Evolutionary conservation across 1,284 basidiomycete species (phyloP).

Genomic region (Mycena citricolor): DNA sequence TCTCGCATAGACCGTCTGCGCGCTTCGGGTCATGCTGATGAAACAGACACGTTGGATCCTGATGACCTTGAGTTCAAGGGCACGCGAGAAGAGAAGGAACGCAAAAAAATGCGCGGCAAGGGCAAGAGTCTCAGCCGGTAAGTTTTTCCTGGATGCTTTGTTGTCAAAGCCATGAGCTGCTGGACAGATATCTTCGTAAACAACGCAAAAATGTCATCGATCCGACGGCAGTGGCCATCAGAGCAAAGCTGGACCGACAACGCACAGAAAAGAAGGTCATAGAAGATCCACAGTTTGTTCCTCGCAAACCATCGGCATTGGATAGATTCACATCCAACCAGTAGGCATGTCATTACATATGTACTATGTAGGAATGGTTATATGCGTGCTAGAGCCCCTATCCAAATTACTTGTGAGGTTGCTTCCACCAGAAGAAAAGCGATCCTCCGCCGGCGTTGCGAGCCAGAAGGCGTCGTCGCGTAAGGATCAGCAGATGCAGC

Average conservation of each 20-base stretch:
- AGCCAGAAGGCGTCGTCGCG: slow-evolving; percentile 31
- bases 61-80: slow-evolving; percentile 38
- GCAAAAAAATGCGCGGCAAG: slow-evolving; percentile 82
- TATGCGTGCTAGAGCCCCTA: slow-evolving; percentile 67
- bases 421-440: slow-evolving; percentile 83
- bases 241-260: slow-evolving; percentile 67
- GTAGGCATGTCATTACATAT: no score
- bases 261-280: slow-evolving; percentile 51
- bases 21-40: slow-evolving; percentile 71
- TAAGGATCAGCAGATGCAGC: slow-evolving; percentile 37
- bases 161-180: background rate
- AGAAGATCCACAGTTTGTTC: slow-evolving; percentile 31
- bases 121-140: slow-evolving; percentile 81
- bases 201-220: slow-evolving; percentile 94
- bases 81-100: slow-evolving; percentile 59
- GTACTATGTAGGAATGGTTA: no score
- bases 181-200: slow-evolving; percentile 69
- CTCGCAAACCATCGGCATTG: slow-evolving; percentile 56
- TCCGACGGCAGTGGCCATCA: slow-evolving; percentile 77
- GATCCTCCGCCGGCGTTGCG: slow-evolving; percentile 79
- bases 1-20: slow-evolving; percentile 74
- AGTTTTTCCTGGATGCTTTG: slow-evolving; percentile 17
- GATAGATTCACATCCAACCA: slow-evolving; percentile 77
- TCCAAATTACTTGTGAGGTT: slow-evolving; percentile 79
- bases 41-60: slow-evolving; percentile 50